These are phyloP conservation scores for Agrocybe pediades DNA, from an alignment of 768 basidiomycete species.

Conservation along the genomic window DNA sequence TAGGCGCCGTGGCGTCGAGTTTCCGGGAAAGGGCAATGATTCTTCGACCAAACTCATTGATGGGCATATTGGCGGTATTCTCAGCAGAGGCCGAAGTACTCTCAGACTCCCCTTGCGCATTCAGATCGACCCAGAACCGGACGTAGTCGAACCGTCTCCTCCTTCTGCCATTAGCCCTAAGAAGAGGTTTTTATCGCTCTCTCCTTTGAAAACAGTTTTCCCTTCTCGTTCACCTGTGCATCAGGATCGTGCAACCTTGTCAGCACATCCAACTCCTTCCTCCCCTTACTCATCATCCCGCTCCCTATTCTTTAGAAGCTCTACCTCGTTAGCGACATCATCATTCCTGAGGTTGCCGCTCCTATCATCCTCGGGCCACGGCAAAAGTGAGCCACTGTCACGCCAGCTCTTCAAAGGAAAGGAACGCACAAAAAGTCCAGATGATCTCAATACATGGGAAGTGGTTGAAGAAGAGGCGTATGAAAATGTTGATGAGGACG, in stretches of 20 bases:
- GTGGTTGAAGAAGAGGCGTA: conserved; percentile 30
- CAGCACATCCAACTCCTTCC: conserved; percentile 44
- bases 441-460: conserved; percentile 48
- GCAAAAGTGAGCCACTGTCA: conserved; percentile 33
- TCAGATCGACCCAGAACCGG: conserved; percentile 17
- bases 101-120: conserved; percentile 7
- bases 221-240: conserved; percentile 36
- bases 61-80: conserved; percentile 3
- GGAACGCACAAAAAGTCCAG: conserved; percentile 25
- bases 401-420: conserved; percentile 44
- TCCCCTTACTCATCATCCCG: conserved; percentile 32
- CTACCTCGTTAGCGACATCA: conserved; percentile 44
- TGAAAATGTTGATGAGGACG: conserved; percentile 11
- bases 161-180: conserved; percentile 28
- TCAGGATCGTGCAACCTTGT: conserved; percentile 36
- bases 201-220: conserved; percentile 49
- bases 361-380: conserved; percentile 22
- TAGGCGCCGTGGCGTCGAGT: conserved; percentile 32
- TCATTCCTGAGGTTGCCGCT: conserved; percentile 35
- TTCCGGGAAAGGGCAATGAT: conserved; percentile 25
- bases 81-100: conserved; percentile 10
- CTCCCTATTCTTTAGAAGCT: conserved; percentile 44
- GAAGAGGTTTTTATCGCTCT: conserved; percentile 42
- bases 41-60: conserved; percentile 5
- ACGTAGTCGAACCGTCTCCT: neutral